Conservation (phyloP, 148 eudicot genomes). For the Diospyros lotus region DNA sequence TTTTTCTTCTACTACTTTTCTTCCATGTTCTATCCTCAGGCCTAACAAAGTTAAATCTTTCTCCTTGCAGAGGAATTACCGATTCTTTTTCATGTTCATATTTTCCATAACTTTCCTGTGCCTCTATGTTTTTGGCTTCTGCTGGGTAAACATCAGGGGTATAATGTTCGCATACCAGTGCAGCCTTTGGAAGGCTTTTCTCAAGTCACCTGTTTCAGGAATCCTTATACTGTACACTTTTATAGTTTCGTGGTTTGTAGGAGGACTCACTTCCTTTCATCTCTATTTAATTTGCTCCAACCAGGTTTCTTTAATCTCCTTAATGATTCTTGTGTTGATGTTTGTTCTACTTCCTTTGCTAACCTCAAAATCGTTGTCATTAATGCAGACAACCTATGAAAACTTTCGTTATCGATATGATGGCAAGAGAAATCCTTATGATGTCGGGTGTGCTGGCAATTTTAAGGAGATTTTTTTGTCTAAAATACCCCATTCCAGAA, state of each 20-base stretch:
- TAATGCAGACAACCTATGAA: slow-evolving; percentile 34
- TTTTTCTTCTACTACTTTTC: not conserved
- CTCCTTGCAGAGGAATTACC: slow-evolving; percentile 41
- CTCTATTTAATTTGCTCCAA: slow-evolving; percentile 36
- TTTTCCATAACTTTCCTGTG: slow-evolving; percentile 38
- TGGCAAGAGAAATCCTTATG: slow-evolving; percentile 28
- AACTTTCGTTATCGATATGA: slow-evolving; percentile 31
- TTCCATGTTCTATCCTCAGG: not conserved
- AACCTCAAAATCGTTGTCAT: not conserved
- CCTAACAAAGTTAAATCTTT: slow-evolving; percentile 6
- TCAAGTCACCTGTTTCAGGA: slow-evolving; percentile 31
- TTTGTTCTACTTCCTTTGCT: not conserved
- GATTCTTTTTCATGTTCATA: slow-evolving; percentile 44
- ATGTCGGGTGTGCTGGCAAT: slow-evolving; percentile 22
- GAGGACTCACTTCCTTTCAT: slow-evolving; percentile 46
- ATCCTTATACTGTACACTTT: slow-evolving; percentile 35
- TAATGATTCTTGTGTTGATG: not conserved
- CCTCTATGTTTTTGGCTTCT: slow-evolving; percentile 29
- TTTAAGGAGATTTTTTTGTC: slow-evolving; percentile 26
- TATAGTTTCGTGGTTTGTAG: slow-evolving; percentile 36
- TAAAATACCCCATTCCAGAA: slow-evolving; percentile 20
- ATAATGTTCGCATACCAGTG: slow-evolving; percentile 19
- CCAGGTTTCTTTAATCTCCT: slow-evolving; percentile 28
- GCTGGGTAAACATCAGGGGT: slow-evolving; percentile 27
- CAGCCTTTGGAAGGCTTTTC: slow-evolving; percentile 25